Percentiles rank a stretch among this genome's conserved stretches.
Conservation (phyloP, 1,284 basidiomycete species). For the Dichomitus squalens region DNA sequence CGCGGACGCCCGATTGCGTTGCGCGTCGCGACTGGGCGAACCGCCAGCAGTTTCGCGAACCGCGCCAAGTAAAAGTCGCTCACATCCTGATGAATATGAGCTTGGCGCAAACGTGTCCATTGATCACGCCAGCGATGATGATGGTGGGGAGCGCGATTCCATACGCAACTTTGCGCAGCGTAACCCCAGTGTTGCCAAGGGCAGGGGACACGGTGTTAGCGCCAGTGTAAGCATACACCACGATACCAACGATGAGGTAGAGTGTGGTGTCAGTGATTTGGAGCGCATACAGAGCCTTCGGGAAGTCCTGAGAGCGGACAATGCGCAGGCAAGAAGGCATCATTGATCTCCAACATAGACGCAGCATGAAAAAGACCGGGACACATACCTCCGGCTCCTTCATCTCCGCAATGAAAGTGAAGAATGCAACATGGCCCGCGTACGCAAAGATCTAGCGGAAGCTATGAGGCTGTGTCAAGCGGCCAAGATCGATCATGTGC, state of each 20-base stretch:
- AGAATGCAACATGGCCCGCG: conserved; percentile 49
- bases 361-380: not conserved
- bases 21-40: too few relatives aligned
- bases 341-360: too few relatives aligned
- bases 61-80: too few relatives aligned
- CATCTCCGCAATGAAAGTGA: conserved; percentile 62
- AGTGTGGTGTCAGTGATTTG: conserved; percentile 35
- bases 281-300: conserved; percentile 33
- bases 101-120: conserved; percentile 37
- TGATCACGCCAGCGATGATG: conserved; percentile 36
- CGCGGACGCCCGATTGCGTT: too few relatives aligned
- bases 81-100: conserved; percentile 35
- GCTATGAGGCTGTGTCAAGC: not conserved
- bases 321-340: too few relatives aligned
- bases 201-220: conserved; percentile 31
- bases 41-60: too few relatives aligned
- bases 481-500: not conserved
- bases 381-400: conserved; percentile 40
- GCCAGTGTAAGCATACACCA: conserved; percentile 35
- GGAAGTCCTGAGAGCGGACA: conserved; percentile 32
- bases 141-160: conserved; percentile 37
- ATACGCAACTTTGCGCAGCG: conserved; percentile 31
- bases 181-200: conserved; percentile 33
- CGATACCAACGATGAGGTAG: conserved; percentile 35
- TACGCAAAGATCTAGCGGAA: conserved; percentile 52